Percentiles rank a stretch among this genome's conserved stretches.
Conservation (phyloP, 2,329 filamentous ascomycete genomes). For the Aspergillus tubingensis region DNA sequence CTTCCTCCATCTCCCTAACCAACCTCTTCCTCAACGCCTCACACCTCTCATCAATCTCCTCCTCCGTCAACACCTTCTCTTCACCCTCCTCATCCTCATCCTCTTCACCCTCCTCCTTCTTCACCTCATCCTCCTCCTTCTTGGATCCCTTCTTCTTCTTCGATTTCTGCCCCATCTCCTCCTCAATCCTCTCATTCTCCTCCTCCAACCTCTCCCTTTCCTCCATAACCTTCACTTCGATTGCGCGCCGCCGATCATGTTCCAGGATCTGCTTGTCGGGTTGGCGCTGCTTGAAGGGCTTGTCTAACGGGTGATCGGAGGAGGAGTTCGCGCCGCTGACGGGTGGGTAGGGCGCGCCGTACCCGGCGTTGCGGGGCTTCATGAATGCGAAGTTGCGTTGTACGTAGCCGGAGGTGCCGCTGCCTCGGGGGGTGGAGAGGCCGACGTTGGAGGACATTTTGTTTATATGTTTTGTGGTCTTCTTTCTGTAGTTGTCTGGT, state of each 20-base stretch:
- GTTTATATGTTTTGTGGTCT: neutral
- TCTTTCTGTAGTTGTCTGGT: neutral
- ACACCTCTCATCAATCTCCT: conserved; percentile 52
- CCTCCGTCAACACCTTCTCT: conserved; percentile 59
- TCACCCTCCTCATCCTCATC: conserved; percentile 49
- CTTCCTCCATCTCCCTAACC: conserved; percentile 50
- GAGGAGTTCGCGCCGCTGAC: conserved; percentile 30
- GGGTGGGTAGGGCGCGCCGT: conserved; percentile 70
- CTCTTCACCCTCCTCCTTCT: conserved; percentile 21
- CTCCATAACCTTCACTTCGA: conserved; percentile 93
- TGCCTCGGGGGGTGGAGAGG: conserved; percentile 88
- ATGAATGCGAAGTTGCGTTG: conserved; percentile 93
- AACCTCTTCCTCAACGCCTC: conserved; percentile 42
- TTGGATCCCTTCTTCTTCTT: conserved; percentile 4
- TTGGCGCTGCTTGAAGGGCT: conserved; percentile 73
- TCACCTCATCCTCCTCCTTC: conserved; percentile 11
- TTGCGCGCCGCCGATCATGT: conserved; percentile 85
- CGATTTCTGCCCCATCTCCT: conserved; percentile 58
- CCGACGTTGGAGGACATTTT: conserved; percentile 97
- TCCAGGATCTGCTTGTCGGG: conserved; percentile 92
- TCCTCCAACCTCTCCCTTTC: conserved; percentile 90
- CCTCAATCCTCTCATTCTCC: conserved; percentile 62
- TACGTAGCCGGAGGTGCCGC: conserved; percentile 95
- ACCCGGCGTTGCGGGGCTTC: conserved; percentile 70
- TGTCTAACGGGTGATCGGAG: conserved; percentile 28